Evolutionary conservation across 768 basidiomycete genomes (phyloP).

Genomic region (Amyloporia xantha): DNA sequence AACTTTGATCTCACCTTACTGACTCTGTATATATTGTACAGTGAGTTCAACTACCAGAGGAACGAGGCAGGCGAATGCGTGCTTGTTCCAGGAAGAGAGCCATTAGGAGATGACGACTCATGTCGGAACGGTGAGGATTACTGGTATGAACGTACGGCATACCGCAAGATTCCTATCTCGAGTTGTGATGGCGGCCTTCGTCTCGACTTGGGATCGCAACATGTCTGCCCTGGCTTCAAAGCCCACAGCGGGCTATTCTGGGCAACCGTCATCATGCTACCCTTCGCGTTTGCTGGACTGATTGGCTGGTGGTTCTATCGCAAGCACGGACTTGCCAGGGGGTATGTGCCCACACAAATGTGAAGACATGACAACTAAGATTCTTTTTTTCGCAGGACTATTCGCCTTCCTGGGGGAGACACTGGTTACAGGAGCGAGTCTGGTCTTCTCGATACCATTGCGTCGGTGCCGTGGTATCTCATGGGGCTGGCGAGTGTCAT

Average conservation of each 20-base stretch:
- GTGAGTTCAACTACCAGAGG: slow-evolving; percentile 89
- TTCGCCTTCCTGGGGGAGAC: slow-evolving; percentile 65
- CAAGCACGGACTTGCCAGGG: slow-evolving; percentile 63
- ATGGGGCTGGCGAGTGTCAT: slow-evolving; percentile 72
- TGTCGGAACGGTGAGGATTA: slow-evolving; percentile 60
- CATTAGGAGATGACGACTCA: slow-evolving; percentile 55
- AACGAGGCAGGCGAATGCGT: slow-evolving; percentile 70
- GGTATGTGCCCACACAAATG: no score
- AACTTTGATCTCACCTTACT: slow-evolving; percentile 1
- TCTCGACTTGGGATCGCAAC: slow-evolving; percentile 67
- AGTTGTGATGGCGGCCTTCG: slow-evolving; percentile 75
- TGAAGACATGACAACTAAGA: neutral
- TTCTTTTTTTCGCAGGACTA: slow-evolving; percentile 53
- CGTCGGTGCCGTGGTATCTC: slow-evolving; percentile 87
- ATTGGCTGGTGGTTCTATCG: slow-evolving; percentile 80
- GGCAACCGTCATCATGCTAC: slow-evolving; percentile 68
- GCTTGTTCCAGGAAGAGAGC: slow-evolving; percentile 58
- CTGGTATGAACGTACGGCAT: slow-evolving; percentile 93
- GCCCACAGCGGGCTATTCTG: slow-evolving; percentile 80
- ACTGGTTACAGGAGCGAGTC: slow-evolving; percentile 36
- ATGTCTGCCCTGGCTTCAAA: slow-evolving; percentile 77
- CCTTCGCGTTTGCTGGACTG: slow-evolving; percentile 69
- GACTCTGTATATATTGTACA: slow-evolving; percentile 33
- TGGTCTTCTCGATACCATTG: slow-evolving; percentile 60
- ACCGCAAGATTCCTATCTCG: slow-evolving; percentile 87